phyloP scores from a whole-genome alignment of 2,329 filamentous ascomycete species.

The Cryphonectria naterciae region DNA sequence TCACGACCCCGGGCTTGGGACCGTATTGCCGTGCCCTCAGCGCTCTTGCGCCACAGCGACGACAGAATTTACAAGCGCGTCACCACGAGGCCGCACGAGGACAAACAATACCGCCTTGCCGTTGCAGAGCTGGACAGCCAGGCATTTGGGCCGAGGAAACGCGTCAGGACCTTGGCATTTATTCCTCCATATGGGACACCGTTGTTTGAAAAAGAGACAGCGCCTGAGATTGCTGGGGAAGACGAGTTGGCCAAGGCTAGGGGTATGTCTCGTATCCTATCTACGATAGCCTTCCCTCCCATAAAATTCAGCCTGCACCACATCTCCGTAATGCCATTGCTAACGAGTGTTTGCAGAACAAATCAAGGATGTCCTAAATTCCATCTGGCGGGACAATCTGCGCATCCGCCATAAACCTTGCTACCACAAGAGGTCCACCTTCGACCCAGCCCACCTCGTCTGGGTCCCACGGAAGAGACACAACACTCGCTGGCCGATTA shows the following conservation, averaged over 20 bases:
- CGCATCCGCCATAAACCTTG: background rate
- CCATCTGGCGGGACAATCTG: conserved; percentile 23
- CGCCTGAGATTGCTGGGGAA: conserved; percentile 20
- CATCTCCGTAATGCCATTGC: too few relatives aligned
- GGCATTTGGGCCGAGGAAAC: conserved; percentile 42
- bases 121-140: conserved; percentile 40
- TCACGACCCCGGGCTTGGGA: conserved; percentile 37
- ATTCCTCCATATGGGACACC: conserved; percentile 40
- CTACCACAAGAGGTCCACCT: conserved; percentile 1
- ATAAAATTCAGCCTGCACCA: background rate
- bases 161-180: conserved; percentile 34
- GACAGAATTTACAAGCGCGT: conserved; percentile 41
- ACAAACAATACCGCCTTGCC: conserved; percentile 30
- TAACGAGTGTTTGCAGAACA: conserved; percentile 6
- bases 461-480: conserved; percentile 40
- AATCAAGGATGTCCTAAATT: conserved; percentile 19
- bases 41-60: conserved; percentile 22
- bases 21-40: conserved; percentile 36
- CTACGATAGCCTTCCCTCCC: background rate
- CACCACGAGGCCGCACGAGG: conserved; percentile 27
- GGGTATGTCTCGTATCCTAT: conserved; percentile 30
- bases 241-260: conserved; percentile 34
- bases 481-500: conserved; percentile 39
- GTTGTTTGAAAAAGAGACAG: conserved; percentile 35
- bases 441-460: conserved; percentile 24